Percentiles rank a stretch among this genome's conserved stretches.
These are phyloP conservation scores for Penicillium canariense DNA, from an alignment of 495 filamentous ascomycete species.

Conservation along the genomic window DNA sequence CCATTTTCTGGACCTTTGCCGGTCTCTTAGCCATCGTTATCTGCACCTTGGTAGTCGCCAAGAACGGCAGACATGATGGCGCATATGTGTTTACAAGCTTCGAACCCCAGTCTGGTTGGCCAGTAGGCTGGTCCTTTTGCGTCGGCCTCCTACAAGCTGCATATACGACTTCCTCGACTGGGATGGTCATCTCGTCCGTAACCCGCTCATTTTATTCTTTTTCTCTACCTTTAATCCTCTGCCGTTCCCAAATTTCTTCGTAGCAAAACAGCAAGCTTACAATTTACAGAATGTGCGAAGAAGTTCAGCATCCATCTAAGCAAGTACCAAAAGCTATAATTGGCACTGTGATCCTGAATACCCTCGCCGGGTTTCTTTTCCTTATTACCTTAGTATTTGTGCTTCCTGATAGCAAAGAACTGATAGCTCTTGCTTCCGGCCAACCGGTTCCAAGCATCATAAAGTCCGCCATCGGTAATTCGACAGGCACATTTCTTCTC, in stretches of 20 bases:
- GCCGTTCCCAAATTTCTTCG: neutral
- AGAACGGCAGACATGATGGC: slow-evolving; percentile 39
- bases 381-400: slow-evolving; percentile 58
- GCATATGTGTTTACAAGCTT: slow-evolving; percentile 57
- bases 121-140: slow-evolving; percentile 56
- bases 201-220: neutral
- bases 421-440: slow-evolving; percentile 55
- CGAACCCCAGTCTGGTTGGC: slow-evolving; percentile 53
- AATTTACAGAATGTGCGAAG: slow-evolving; percentile 50
- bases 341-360: slow-evolving; percentile 59
- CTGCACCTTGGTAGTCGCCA: slow-evolving; percentile 51
- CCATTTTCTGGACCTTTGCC: slow-evolving; percentile 57
- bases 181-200: slow-evolving; percentile 31
- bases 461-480: slow-evolving; percentile 20
- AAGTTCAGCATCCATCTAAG: slow-evolving; percentile 60
- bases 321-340: slow-evolving; percentile 66
- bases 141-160: slow-evolving; percentile 55
- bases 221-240: neutral
- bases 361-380: slow-evolving; percentile 63
- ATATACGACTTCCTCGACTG: slow-evolving; percentile 53
- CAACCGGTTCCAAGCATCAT: slow-evolving; percentile 21
- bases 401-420: slow-evolving; percentile 51
- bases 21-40: slow-evolving; percentile 56
- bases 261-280: neutral
- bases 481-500: slow-evolving; percentile 59